phyloP scores from a whole-genome alignment of 73 alveolate genomes.

The Paramecium bursaria region DNA sequence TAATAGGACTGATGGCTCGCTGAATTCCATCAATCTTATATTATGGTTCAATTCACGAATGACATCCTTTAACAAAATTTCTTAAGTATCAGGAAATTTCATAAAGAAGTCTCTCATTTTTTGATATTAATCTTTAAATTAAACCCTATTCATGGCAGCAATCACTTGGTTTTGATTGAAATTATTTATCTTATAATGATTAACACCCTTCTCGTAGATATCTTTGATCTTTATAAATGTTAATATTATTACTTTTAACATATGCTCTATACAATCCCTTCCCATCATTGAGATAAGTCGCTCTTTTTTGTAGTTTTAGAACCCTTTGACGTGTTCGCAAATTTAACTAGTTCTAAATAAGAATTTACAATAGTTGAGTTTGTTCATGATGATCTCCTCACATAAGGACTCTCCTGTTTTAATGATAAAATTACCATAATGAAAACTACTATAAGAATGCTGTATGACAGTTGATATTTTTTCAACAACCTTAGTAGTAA shows the following conservation, averaged over 20 bases:
- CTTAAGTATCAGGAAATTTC: background rate
- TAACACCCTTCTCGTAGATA: conserved; percentile 33
- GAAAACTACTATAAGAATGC: conserved; percentile 25
- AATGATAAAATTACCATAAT: background rate
- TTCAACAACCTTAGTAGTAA: background rate
- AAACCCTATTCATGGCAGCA: background rate
- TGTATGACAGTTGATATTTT: background rate
- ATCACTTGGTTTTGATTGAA: background rate
- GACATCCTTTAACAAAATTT: background rate
- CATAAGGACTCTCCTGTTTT: conserved; percentile 14
- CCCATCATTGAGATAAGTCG: background rate
- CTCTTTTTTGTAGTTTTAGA: conserved; percentile 5
- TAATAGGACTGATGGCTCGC: conserved; percentile 24
- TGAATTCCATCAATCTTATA: conserved; percentile 8
- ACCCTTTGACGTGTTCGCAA: conserved; percentile 9
- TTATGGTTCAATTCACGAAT: conserved; percentile 54
- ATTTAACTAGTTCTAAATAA: conserved; percentile 36
- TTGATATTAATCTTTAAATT: background rate
- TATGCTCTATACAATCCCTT: conserved; percentile 4
- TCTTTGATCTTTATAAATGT: conserved; percentile 38
- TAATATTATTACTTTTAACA: conserved; percentile 18
- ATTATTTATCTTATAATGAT: background rate
- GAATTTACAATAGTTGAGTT: conserved; percentile 20
- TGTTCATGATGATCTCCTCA: conserved; percentile 1
- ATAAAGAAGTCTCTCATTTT: conserved; percentile 14